These are phyloP conservation scores for Agrostemma githago DNA, from an alignment of 148 eudicot species.

Conservation along the genomic window DNA sequence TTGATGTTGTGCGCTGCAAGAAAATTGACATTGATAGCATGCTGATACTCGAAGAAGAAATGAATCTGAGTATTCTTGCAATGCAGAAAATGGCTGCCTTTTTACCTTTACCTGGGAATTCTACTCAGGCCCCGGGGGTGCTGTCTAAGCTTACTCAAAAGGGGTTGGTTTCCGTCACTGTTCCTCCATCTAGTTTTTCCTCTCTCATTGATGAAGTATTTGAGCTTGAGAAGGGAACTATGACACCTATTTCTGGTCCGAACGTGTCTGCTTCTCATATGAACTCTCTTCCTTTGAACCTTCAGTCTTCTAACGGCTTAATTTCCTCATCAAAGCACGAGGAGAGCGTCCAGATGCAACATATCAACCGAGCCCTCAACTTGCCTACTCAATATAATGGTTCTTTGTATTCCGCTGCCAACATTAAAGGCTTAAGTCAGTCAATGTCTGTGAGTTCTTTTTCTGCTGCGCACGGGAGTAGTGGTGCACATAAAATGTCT, in stretches of 20 bases:
- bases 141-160: conserved; percentile 44
- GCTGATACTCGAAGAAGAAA: conserved; percentile 79
- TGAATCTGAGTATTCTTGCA: conserved; percentile 73
- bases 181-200: conserved; percentile 60
- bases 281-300: conserved; percentile 34
- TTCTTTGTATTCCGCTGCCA: conserved; percentile 37
- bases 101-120: conserved; percentile 32
- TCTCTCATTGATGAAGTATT: conserved; percentile 81
- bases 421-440: conserved; percentile 51
- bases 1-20: conserved; percentile 53
- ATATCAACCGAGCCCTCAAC: conserved; percentile 30
- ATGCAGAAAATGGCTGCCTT: conserved; percentile 38
- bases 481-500: conserved; percentile 43
- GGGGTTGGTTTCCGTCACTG: conserved; percentile 36
- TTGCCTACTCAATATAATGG: conserved; percentile 41
- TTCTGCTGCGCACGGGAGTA: conserved; percentile 41
- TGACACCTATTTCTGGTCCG: conserved; percentile 30
- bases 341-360: conserved; percentile 35
- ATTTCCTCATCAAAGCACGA: conserved; percentile 50
- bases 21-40: conserved; percentile 64
- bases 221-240: conserved; percentile 72
- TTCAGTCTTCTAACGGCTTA: conserved; percentile 38
- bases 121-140: conserved; percentile 42
- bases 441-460: conserved; percentile 49
- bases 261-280: conserved; percentile 35